phyloP scores from a whole-genome alignment of 2,329 filamentous ascomycete species.

The Apiospora phragmitis region DNA sequence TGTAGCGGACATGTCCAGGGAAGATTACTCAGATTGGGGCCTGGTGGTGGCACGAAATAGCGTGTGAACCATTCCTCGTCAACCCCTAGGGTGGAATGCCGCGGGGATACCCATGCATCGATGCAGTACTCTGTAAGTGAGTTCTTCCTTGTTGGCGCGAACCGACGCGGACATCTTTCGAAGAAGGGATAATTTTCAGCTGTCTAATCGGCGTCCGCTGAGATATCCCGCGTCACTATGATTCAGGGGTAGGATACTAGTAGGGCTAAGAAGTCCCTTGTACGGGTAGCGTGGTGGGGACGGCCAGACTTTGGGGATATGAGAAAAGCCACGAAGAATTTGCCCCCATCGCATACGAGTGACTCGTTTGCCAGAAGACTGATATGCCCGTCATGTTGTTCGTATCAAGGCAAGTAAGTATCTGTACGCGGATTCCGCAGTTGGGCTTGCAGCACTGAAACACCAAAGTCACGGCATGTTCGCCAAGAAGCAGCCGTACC shows the following conservation, averaged over 20 bases:
- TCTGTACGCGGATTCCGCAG: too few species aligned
- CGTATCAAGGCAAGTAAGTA: too few species aligned
- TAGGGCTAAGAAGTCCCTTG: not conserved
- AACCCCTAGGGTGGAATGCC: not conserved
- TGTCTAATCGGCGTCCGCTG: not conserved
- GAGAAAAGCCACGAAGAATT: not conserved
- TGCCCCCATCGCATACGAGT: not conserved
- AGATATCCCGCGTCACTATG: not conserved
- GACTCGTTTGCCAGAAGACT: not conserved
- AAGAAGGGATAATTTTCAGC: not conserved
- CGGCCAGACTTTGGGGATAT: not conserved
- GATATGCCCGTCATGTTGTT: not conserved
- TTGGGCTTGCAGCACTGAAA: not conserved
- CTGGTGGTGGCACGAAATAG: not conserved
- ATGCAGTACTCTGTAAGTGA: not conserved
- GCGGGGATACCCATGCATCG: not conserved
- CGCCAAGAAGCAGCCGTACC: not conserved
- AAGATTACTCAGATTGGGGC: not conserved
- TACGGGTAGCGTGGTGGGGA: not conserved
- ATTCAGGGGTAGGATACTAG: not conserved
- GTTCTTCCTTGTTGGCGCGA: not conserved
- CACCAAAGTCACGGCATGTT: not conserved
- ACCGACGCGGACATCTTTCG: not conserved
- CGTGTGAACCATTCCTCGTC: not conserved
- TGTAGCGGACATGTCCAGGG: not conserved